Base-by-base conservation (phyloP, 768 basidiomycete species). In the Amanita polypyramis region DNA sequence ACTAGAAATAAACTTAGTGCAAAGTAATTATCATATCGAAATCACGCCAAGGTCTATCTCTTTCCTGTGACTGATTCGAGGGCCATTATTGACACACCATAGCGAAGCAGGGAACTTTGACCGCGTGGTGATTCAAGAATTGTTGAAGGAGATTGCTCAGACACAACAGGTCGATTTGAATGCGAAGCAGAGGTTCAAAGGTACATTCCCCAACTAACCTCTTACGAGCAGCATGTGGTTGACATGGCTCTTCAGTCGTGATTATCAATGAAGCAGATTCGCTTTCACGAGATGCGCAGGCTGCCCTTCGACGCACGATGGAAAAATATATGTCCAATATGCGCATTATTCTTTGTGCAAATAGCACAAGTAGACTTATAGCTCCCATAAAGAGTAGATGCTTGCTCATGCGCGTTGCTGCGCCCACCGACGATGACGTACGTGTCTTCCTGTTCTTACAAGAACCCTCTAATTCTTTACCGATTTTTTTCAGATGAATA, bases 241-340 rank as follows among this genome's bases (percentile, higher is more conserved):
- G 14, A 41, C 17, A 17, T 25, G 7, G 46, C 38, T 50, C 25
- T 52, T 45, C 50, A 97, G 95, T 94, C n/a, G 94, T 99, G 43
- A 76, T 99, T 50, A 96, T 99, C 59, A 97, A 98, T 56, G 95
- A 97, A 66, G 95, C 95, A 1, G 95, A 99, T 62, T 84, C 89
- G 0, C 75, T 99, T 35, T 82, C 90, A 9, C 82, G 95, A 46
- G 95, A 99, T 66, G 95, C 95, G 1, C 95, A 99, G 69, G 93
- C 95, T 0, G 95, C 95, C 6, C 76, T 99, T 29, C 82, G 95
- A 58, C 76, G 95, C 49, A 99, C 95, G 8, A 99, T 98, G 95
- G 95, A 99, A 62, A 98, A 97, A 65, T 98, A 95, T 70, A 97
- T 96, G 87, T 81, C 84, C 35, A 99, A 97, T 62, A 78, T 99